A percentile compares a stretch with the other conserved stretches of the same genome.
Conservation (phyloP, 371 early-diverging fungal species). For the Mucor mucedo region DNA sequence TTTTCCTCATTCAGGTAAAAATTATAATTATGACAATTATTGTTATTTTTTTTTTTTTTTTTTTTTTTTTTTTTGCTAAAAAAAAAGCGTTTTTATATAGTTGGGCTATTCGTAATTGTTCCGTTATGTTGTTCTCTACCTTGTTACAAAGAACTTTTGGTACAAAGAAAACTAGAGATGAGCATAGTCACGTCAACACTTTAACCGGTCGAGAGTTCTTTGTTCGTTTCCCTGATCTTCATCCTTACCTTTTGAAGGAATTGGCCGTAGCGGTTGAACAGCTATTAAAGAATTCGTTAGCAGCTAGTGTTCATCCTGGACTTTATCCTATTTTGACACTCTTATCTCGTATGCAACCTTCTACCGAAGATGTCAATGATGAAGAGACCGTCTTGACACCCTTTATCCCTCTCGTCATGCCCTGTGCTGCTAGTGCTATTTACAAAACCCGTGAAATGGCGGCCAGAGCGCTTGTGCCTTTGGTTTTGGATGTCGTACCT, state of each 20-base stretch:
- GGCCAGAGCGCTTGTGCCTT: constrained; percentile 78
- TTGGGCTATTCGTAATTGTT: constrained; percentile 94
- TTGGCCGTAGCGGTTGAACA: constrained; percentile 72
- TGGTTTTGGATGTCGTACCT: constrained; percentile 61
- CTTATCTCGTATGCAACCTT: constrained; percentile 80
- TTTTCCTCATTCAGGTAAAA: constrained; percentile 74
- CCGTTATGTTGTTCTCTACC: constrained; percentile 92
- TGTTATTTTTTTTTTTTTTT: constrained; percentile 2
- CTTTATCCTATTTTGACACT: constrained; percentile 80
- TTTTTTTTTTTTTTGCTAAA: not conserved
- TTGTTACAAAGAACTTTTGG: constrained; percentile 86
- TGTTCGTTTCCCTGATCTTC: constrained; percentile 80
- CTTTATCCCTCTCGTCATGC: constrained; percentile 75
- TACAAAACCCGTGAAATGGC: constrained; percentile 89
- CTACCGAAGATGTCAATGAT: constrained; percentile 57
- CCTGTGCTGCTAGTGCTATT: constrained; percentile 76
- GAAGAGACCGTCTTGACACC: constrained; percentile 57
- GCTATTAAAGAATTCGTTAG: constrained; percentile 42
- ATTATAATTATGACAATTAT: not conserved
- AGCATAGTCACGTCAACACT: constrained; percentile 75
- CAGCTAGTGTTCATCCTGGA: constrained; percentile 72
- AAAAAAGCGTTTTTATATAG: constrained; percentile 25
- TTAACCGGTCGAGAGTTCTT: constrained; percentile 91
- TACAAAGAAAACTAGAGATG: constrained; percentile 74
- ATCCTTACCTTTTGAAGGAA: constrained; percentile 76